Conservation (phyloP, 192 early-diverging fungal genomes). For the Coemansia sp. region DNA sequence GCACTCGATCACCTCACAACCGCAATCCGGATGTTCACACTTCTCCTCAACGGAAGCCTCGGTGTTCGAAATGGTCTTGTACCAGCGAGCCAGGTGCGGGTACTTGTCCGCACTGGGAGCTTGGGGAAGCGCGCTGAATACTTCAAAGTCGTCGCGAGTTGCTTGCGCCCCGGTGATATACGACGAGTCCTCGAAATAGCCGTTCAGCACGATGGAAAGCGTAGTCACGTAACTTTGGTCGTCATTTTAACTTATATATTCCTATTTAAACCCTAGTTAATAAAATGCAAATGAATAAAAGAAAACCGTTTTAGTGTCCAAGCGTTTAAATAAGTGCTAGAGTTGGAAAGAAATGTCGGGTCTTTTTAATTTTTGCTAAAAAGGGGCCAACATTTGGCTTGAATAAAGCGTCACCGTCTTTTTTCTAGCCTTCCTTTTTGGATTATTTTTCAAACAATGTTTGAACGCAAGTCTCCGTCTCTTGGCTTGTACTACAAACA, state of each 20-base stretch:
- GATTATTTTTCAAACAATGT: no score
- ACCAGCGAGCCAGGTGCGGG: slow-evolving; percentile 93
- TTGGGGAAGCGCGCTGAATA: slow-evolving; percentile 72
- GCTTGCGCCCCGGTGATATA: not conserved
- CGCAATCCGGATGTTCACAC: no score
- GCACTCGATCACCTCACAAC: no score
- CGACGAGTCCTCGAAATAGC: not conserved
- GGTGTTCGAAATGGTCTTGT: slow-evolving; percentile 75
- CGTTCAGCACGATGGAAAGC: not conserved
- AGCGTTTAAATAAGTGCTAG: no score
- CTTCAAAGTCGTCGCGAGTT: slow-evolving; percentile 34
- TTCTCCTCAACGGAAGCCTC: slow-evolving; percentile 42
- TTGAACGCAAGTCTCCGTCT: not conserved
- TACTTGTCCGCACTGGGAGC: slow-evolving; percentile 70
- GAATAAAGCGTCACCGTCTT: not conserved
- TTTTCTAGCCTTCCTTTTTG: not conserved
- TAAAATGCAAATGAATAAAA: not conserved
- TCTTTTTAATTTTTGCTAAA: not conserved
- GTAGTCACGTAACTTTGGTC: not conserved
- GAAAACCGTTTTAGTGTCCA: no score
- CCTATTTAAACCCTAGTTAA: not conserved
- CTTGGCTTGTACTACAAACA: not conserved
- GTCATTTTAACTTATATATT: not conserved
- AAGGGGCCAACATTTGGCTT: not conserved
- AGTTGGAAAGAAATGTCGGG: no score